Evolutionary conservation across 2,329 filamentous ascomycete species (phyloP), one percentile per base, ranked within the genome.

Genomic region (Cladophialophora carrionii): DNA sequence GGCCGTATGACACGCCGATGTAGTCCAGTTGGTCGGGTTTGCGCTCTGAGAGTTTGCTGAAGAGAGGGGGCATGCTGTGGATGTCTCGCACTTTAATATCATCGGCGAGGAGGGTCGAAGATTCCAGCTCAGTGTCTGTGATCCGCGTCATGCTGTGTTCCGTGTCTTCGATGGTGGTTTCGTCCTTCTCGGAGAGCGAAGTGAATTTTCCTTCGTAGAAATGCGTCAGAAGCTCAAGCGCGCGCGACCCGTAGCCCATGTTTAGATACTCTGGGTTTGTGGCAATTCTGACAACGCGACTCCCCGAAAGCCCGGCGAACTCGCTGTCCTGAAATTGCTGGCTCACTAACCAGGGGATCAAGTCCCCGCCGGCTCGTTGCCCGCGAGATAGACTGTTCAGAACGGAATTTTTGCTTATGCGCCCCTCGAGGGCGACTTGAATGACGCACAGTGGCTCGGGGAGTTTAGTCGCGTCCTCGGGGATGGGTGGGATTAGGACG

Each of bases 241-340:
- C 95, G 68, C 90, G 91, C 24, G 90, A 90, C 17, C 95, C 95
- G 75, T 99, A 99, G 26, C 96, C 95, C 91, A 96, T 96, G 54
- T 85, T 87, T 59, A 90, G 83, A 72, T 96, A 97, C 71, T 98
- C 93, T 0, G 96, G 95, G 75, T 97, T 96, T 0, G 95, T 97
- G 22, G 96, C 95, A 73, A 99, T 98, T 56, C 95, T 88, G 17
- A 99, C 94, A 54, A 99, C 82, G 67, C 95, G 87, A 37, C 94
- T 95, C 62, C 95, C 96, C 14, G 94, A 98, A 0, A 99, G 84
- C 48, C 90, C 89, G 12, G 94, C 95, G 75, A 99, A 99, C 70
- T 97, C 92, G 70, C 96, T 92, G 73, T 99, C 95, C 75, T 98
- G 95, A 81, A 96, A 99, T 76, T 99, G 95, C 76, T 98, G 93